Conservation (phyloP, 768 basidiomycete genomes). For the Lactarius hatsudake region DNA sequence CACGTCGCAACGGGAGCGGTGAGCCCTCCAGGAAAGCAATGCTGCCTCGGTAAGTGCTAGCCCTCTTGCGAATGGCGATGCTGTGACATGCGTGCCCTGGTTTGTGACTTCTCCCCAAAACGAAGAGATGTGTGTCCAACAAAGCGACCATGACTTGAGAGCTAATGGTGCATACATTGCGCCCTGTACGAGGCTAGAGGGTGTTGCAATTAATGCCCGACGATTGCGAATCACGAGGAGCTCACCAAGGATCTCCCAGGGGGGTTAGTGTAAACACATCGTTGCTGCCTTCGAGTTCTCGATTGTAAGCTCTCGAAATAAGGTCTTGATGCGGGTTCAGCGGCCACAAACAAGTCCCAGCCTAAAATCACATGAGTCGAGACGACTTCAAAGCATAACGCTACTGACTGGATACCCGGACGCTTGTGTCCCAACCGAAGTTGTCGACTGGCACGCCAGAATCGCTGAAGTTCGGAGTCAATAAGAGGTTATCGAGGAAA, state of each 20-base stretch:
- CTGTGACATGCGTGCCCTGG: background rate
- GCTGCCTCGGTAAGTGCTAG: background rate
- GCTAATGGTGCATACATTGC: background rate
- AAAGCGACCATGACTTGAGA: background rate
- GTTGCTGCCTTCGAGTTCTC: background rate
- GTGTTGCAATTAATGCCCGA: background rate
- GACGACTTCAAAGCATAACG: background rate
- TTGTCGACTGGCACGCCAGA: conserved; percentile 18
- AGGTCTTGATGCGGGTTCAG: conserved; percentile 3
- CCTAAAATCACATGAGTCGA: conserved; percentile 2
- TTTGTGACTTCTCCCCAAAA: background rate
- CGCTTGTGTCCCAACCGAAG: background rate
- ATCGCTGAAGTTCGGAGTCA: background rate
- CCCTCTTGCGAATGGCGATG: background rate
- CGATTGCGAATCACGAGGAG: background rate
- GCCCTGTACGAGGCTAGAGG: background rate
- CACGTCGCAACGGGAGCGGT: background rate
- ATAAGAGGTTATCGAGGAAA: background rate
- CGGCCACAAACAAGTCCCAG: conserved; percentile 17
- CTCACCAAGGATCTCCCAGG: background rate
- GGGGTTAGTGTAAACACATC: too few species aligned
- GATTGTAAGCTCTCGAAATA: conserved; percentile 4
- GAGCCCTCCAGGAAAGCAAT: background rate
- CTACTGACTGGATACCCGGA: background rate
- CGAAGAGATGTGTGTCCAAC: background rate